phyloP scores from a whole-genome alignment of 805 yeast species.

The Candida sithepensis region DNA sequence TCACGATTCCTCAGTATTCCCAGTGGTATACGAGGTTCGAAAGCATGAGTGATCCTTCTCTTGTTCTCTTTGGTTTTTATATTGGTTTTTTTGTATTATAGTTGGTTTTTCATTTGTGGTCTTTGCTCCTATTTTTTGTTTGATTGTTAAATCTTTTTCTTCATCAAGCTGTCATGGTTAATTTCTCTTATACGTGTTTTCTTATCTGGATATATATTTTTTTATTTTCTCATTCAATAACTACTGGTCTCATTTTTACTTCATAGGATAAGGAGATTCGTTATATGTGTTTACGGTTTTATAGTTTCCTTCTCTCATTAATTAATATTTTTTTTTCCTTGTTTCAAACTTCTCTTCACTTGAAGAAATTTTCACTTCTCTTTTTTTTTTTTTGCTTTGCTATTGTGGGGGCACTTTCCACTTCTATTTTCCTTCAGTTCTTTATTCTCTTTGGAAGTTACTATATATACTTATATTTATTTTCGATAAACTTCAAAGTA shows the following conservation, averaged over 20 bases:
- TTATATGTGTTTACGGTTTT: background rate
- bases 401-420: no score
- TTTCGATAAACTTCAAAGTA: no score
- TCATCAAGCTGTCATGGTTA: background rate
- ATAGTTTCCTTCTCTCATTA: background rate
- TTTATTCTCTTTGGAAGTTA: no score
- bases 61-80: background rate
- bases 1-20: conserved; percentile 3
- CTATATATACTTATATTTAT: no score
- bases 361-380: background rate
- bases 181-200: background rate
- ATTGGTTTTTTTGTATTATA: background rate
- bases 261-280: background rate
- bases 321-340: background rate
- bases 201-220: background rate
- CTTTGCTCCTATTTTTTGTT: background rate
- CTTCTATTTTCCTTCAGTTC: no score
- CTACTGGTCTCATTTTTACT: background rate
- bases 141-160: no score
- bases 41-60: conserved; percentile 1
- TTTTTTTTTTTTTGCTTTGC: no score
- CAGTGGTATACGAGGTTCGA: conserved; percentile 12
- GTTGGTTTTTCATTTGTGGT: background rate
- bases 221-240: no score
- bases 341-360: background rate